Conservation (phyloP, 805 yeast genomes). For the Scheffersomyces coipomensis region DNA sequence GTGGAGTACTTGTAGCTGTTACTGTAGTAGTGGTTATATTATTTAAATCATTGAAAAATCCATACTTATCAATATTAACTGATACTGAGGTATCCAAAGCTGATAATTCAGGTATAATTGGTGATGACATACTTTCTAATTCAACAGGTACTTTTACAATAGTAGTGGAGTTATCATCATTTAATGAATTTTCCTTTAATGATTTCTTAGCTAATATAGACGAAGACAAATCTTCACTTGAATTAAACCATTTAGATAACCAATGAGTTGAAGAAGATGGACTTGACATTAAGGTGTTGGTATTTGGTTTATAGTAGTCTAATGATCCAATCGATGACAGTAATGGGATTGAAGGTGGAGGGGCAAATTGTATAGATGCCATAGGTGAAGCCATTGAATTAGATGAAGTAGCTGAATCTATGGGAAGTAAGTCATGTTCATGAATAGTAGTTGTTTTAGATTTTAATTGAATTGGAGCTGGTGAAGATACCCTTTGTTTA, state of each 20-base stretch:
- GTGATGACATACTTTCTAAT: constrained; percentile 2
- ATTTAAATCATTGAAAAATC: constrained; percentile 37
- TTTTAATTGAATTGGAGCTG: too few species aligned
- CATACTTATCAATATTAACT: constrained; percentile 44
- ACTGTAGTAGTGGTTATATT: background rate
- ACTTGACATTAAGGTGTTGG: background rate
- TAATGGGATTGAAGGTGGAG: background rate
- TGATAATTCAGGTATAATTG: background rate
- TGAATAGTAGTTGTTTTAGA: background rate
- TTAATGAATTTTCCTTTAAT: background rate
- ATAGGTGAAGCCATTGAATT: too few species aligned
- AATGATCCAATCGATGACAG: background rate
- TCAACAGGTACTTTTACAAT: constrained; percentile 5
- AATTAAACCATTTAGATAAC: constrained; percentile 3
- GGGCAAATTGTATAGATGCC: background rate
- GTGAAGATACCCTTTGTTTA: background rate
- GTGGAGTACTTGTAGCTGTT: background rate
- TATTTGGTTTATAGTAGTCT: too few species aligned
- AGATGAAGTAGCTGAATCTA: too few species aligned
- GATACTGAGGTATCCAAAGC: background rate
- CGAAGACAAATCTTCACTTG: constrained; percentile 2
- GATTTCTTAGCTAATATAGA: background rate
- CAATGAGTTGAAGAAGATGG: constrained; percentile 2
- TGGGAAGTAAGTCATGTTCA: background rate
- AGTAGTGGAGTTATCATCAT: background rate